phyloP scores from a whole-genome alignment of 768 basidiomycete genomes.

The Termitomyces sp. region DNA sequence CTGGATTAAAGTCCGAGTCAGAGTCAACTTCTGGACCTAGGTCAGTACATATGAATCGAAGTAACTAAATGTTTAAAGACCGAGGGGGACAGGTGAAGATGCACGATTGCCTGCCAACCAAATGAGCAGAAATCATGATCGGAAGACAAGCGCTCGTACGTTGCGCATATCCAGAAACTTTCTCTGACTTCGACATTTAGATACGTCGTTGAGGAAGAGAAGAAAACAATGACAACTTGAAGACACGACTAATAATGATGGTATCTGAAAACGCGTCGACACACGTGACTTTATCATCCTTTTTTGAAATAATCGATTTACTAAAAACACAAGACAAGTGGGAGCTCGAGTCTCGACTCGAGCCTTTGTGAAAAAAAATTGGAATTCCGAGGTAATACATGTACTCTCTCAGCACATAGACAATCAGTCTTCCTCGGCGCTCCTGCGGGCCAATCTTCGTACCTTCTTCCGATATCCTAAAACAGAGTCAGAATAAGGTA shows the following conservation, averaged over 20 bases:
- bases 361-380: conserved; percentile 1
- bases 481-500: conserved; percentile 8
- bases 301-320: neutral
- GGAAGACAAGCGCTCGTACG: conserved; percentile 14
- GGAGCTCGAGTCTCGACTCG: conserved; percentile 4
- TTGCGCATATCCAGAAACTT: conserved; percentile 22
- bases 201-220: neutral
- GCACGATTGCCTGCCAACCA: conserved; percentile 21
- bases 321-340: conserved; percentile 3
- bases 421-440: conserved; percentile 80
- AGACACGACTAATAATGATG: conserved; percentile 5
- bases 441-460: conserved; percentile 76
- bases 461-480: conserved; percentile 95
- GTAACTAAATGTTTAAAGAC: conserved; percentile 16
- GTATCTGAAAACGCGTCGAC: conserved; percentile 6
- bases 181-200: conserved; percentile 32
- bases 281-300: conserved; percentile 11
- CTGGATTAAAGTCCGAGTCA: conserved; percentile 45
- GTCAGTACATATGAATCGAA: neutral
- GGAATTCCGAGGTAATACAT: neutral
- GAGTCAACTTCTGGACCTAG: conserved; percentile 34
- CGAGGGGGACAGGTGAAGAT: conserved; percentile 30
- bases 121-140: neutral
- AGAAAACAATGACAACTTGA: neutral
- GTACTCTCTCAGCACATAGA: conserved; percentile 6